Evolutionary conservation across 805 yeast species (phyloP).

Genomic region (Yarrowia yakushimensis): DNA sequence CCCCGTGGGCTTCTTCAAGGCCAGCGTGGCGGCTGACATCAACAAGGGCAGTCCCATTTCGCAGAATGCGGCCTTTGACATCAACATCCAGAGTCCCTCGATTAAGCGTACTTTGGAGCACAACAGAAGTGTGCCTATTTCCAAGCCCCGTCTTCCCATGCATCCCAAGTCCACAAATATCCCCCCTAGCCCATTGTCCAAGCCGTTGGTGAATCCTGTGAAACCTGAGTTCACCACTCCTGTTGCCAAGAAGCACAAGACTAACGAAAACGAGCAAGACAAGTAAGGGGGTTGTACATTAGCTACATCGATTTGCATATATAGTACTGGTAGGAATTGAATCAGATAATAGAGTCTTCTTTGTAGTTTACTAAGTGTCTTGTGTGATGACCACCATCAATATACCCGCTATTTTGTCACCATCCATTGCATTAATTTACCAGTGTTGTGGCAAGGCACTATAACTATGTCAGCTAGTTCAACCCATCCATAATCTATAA

Average conservation of each 20-base stretch:
- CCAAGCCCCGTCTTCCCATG: conserved; percentile 3
- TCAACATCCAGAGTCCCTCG: conserved; percentile 18
- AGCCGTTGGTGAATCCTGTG: background rate
- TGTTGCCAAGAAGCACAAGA: conserved; percentile 1
- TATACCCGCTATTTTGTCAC: too few relatives aligned
- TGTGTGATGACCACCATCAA: too few relatives aligned
- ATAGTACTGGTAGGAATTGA: background rate
- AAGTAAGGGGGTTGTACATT: background rate
- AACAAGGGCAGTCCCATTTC: conserved; percentile 17
- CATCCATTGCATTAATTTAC: background rate
- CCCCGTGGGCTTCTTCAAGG: conserved; percentile 23
- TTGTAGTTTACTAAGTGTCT: too few relatives aligned
- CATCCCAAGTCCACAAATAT: conserved; percentile 20
- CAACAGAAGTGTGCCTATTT: background rate
- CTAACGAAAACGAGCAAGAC: background rate
- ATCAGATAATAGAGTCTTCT: too few relatives aligned
- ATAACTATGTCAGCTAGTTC: background rate
- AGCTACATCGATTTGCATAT: background rate
- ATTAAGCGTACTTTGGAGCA: conserved; percentile 8
- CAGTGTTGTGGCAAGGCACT: background rate
- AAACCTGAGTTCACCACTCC: conserved; percentile 15
- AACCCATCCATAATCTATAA: conserved; percentile 3
- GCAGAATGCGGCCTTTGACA: background rate
- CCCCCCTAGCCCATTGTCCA: conserved; percentile 15
- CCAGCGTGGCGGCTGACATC: conserved; percentile 18